Base-by-base conservation (phyloP, 2,329 filamentous ascomycete species). In the Rutstroemia sydowiana region DNA sequence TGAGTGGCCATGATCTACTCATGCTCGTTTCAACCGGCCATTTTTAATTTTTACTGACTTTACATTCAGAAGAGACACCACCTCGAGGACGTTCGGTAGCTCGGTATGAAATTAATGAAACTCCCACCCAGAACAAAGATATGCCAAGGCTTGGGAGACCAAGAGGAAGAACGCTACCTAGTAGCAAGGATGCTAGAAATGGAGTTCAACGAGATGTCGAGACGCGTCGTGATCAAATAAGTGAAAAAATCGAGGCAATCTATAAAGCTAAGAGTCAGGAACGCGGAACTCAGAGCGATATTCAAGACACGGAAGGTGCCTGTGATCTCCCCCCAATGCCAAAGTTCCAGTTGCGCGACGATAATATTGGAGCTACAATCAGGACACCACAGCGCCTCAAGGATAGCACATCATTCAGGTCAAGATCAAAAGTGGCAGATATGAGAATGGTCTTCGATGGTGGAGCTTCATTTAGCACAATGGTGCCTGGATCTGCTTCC, bases 371-470 rank as follows among this genome's bases (percentile, higher is more conserved):
- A 28, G 14, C 14, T n/a, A 7, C 13, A 23, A 6, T 21, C 20
- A 42, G 1, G 23, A 16, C 21, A 21, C 34, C 48, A 1, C 48
- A 46, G n/a, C 34, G 32, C 2, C 30, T 51, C 5, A 46, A 46
- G 10, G 48, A 46, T 18, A 40, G 32, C 6, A 39, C 42, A 5
- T 51, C 26, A 6, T 51, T 51, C 26, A 32, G 42, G 9, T 51
- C 48, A 5, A 51, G 37, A 14, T 51, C 48, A 1, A 62, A 56
- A 41, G 59, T 63, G 13, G 51, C 56, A n/a, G 60, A 55, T 39
- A 61, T 61, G 54, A 62, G 50, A 28, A 58, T 49, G 37, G 28
- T 56, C 8, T 64, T 64, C 45, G 61, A 64, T 28, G 50, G 39
- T 10, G 45, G 41, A n/a, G 42, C 45, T 8, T 32, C 37, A 13